These are phyloP conservation scores for Aureobasidium namibiae DNA, from an alignment of 2,329 filamentous ascomycete genomes.

Conservation along the genomic window DNA sequence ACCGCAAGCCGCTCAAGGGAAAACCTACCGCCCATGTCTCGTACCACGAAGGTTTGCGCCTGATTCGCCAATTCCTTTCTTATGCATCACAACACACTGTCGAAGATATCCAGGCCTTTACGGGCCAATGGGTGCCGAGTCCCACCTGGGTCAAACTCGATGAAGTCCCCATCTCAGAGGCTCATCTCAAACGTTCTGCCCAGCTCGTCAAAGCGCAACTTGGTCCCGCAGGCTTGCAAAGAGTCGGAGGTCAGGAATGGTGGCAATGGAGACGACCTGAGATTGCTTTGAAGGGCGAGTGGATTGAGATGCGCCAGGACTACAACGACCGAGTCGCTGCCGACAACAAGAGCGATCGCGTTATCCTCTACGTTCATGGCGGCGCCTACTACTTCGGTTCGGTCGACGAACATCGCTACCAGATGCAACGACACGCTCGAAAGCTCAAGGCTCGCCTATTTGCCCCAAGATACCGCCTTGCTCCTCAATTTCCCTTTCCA, in stretches of 20 bases:
- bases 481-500: conserved; percentile 92
- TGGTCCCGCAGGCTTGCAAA: conserved; percentile 64
- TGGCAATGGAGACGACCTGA: conserved; percentile 76
- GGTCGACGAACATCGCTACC: conserved; percentile 94
- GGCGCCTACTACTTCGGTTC: conserved; percentile 95
- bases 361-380: conserved; percentile 92
- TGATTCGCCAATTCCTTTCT: conserved; percentile 77
- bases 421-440: conserved; percentile 89
- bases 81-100: conserved; percentile 85
- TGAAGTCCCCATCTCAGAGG: conserved; percentile 54
- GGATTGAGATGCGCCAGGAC: conserved; percentile 91
- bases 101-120: conserved; percentile 89
- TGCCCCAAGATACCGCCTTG: conserved; percentile 74
- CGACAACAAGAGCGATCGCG: conserved; percentile 54
- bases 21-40: conserved; percentile 86
- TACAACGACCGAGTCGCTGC: conserved; percentile 60
- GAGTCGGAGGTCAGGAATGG: conserved; percentile 76
- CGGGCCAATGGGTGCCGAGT: conserved; percentile 80
- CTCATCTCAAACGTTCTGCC: conserved; percentile 59
- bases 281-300: conserved; percentile 67
- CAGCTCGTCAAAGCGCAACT: conserved; percentile 62
- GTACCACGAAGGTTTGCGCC: conserved; percentile 84
- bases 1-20: conserved; percentile 63
- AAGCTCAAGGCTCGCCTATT: conserved; percentile 88
- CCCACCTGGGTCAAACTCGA: conserved; percentile 82